Evolutionary conservation across 148 eudicot genomes (phyloP), one percentile per base, ranked within the genome.

Genomic region (Arctostaphylos glauca): DNA sequence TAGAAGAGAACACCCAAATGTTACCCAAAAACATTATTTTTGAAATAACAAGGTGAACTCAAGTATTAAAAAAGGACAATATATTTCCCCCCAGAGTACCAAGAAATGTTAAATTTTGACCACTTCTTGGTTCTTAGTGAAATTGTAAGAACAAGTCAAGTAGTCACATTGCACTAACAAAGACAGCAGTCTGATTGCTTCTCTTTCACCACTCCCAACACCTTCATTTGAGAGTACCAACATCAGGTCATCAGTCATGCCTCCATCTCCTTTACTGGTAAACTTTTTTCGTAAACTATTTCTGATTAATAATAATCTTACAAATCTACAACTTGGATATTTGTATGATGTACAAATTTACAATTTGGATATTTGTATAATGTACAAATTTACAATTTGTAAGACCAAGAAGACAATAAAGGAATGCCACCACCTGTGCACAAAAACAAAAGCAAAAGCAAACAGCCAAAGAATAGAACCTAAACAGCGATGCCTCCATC

Each of bases 1-100:
- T 55, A 79, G 84, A 82, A 77, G 49, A 67, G 50, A 75, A 78
- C 44, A 82, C 19, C 77, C 2, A 72, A 59, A 66, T 47, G 64
- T 79, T 31, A 74, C 78, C 44, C 14, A 23, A 16, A 46, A 72
- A 74, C 50, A 67, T 6, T 41, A 44, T 31, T 41, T 15, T 83
- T 82, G 82, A 68, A 16, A 77, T 56, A 43, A 66, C 21, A 60
- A 62, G 19, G 21, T 43, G 46, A 46, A 48, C 2, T 13, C 14
- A 52, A 19, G 71, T 43, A 41, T 44, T 73, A 56, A 77, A 46
- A 62, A 47, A 52, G 75, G 55, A 7, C 21, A 68, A 49, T 25
- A 55, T 21, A 66, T 25, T 60, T 44, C 50, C 16, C 53, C 3
- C 6, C 1, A 2, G 6, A 7, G 49, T 41, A 5, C 38, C 41